Conservation (phyloP, 208 protist genomes). For the Wallacemonas sp. region DNA sequence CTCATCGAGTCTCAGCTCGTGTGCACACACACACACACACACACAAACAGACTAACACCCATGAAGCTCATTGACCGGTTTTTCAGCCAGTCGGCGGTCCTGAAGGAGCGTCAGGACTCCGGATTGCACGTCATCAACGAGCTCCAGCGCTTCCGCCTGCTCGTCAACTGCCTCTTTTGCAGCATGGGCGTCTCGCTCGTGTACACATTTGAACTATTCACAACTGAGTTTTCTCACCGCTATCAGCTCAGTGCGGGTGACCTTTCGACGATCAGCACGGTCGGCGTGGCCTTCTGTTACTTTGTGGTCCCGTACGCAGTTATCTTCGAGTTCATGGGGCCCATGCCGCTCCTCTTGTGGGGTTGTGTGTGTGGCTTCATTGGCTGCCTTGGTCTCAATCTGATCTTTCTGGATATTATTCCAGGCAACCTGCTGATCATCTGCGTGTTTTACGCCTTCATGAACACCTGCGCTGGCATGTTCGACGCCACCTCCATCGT, state of each 20-base stretch:
- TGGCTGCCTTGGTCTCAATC: conserved; percentile 49
- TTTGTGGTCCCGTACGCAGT: conserved; percentile 69
- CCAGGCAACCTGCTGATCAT: conserved; percentile 49
- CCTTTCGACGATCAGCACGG: conserved; percentile 68
- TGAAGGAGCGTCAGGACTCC: conserved; percentile 31
- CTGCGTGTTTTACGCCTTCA: conserved; percentile 65
- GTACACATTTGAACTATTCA: conserved; percentile 72
- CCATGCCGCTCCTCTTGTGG: conserved; percentile 36
- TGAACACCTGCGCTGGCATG: conserved; percentile 59
- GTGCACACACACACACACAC: background rate
- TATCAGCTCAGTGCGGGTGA: conserved; percentile 59
- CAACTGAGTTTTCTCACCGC: conserved; percentile 34
- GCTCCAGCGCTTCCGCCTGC: conserved; percentile 55
- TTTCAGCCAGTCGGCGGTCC: conserved; percentile 34
- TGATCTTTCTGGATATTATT: conserved; percentile 49
- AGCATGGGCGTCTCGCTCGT: conserved; percentile 64
- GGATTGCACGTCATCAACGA: conserved; percentile 57
- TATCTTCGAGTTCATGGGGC: conserved; percentile 54
- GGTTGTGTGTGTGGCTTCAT: conserved; percentile 34
- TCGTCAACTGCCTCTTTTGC: conserved; percentile 58
- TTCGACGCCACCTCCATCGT: conserved; percentile 56
- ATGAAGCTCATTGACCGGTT: conserved; percentile 14
- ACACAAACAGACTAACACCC: too few species aligned
- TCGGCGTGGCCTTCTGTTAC: conserved; percentile 66
- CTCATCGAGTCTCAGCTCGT: background rate